Base-by-base conservation (phyloP, 2,329 filamentous ascomycete genomes). In the Aspergillus nomiae region DNA sequence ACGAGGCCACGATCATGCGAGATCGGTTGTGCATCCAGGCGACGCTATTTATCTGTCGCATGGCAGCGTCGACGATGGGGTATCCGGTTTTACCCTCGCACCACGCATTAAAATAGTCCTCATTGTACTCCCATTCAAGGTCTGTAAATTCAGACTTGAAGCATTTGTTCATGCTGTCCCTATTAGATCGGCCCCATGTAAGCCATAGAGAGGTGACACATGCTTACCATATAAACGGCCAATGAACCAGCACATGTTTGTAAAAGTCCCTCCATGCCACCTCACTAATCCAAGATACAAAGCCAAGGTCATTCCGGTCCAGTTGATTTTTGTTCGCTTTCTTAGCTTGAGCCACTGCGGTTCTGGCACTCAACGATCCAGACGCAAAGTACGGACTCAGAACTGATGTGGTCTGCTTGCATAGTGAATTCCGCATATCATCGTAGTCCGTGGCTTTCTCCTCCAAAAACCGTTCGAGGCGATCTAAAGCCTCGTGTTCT, bases 231-330 rank as follows among this genome's bases (percentile, higher is more conserved):
- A 82, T 77, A 58, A 93, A 94, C 0, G 94, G 94, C 92, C 92
- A 96, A 64, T 94, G 82, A 0, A 89, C 91, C 6, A 97, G 79
- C 3, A 97, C 91, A 74, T 95, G 91, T 71, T 89, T 92, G 79
- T 96, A 96, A 72, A 96, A 96, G 71, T 96, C 92, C 16, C 92
- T 83, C 92, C 92, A 95, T 0, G 91, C 92, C 4, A 96, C 84
- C 76, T 96, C 92, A 59, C 89, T 89, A 66, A 95, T 92, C 92
- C 92, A 96, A 0, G 83, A 82, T 57, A 85, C 82, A 61, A 91
- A 89, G 0, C 91, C 91, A 19, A 86, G 77, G 24, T 85, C 84
- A 0, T 90, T 90, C 1, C 81, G 86, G 63, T 92, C 86, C 1
- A 96, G 83, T 62, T 87, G 83, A 34, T 82, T 74, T 30, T 81